phyloP scores from a whole-genome alignment of 257 asterid species.

The Avicennia marina region DNA sequence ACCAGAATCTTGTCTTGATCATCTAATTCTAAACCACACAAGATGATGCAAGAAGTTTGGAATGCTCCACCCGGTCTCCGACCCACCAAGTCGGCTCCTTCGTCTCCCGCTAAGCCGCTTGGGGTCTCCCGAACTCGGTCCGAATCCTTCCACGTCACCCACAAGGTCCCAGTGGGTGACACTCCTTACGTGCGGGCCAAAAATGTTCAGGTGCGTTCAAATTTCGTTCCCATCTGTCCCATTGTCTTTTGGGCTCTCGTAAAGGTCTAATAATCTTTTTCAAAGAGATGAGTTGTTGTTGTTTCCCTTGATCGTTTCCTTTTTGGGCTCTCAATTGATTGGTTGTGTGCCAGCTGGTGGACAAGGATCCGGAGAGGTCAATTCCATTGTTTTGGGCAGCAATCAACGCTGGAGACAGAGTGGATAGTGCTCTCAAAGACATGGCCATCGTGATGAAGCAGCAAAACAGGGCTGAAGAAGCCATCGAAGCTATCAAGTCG shows the following conservation, averaged over 20 bases:
- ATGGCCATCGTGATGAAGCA: constrained; percentile 99
- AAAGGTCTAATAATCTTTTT: too few relatives aligned
- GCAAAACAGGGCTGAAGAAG: constrained; percentile 94
- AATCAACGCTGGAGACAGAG: constrained; percentile 96
- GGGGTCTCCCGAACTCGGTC: constrained; percentile 71
- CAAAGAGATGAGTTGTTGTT: too few relatives aligned
- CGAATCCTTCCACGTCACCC: constrained; percentile 65
- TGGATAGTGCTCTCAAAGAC: constrained; percentile 94
- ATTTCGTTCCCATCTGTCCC: background rate
- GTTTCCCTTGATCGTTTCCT: too few relatives aligned
- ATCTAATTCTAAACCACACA: constrained; percentile 17
- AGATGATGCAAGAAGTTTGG: constrained; percentile 91
- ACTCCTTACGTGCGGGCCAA: constrained; percentile 90
- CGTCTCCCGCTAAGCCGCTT: constrained; percentile 87
- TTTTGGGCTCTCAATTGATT: background rate
- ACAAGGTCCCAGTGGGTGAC: constrained; percentile 95
- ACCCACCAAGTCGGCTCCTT: constrained; percentile 85
- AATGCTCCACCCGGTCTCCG: constrained; percentile 88
- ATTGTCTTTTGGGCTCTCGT: too few relatives aligned
- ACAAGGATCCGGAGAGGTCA: constrained; percentile 95
- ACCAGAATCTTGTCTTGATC: constrained; percentile 18
- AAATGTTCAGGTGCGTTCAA: constrained; percentile 72
- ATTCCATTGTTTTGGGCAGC: constrained; percentile 97
- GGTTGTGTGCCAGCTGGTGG: constrained; percentile 55
- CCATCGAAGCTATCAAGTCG: constrained; percentile 89